These are phyloP conservation scores for Cordyceps javanica DNA, from an alignment of 2,329 filamentous ascomycete species.

Conservation along the genomic window DNA sequence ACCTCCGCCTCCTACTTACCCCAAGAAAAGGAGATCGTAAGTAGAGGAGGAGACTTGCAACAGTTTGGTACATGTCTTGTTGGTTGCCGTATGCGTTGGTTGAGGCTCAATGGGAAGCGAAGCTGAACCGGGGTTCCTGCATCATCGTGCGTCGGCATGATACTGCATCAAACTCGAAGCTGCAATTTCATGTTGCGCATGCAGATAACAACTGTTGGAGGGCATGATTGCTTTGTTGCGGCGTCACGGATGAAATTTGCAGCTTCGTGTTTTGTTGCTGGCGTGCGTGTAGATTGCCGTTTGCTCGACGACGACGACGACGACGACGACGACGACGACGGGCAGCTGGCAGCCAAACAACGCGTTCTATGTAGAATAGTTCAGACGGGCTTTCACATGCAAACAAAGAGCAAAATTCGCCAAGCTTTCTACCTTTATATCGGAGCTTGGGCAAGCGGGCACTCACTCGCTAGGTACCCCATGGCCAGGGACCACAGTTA, in stretches of 20 bases:
- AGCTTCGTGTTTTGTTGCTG: no score
- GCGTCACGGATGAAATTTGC: not conserved
- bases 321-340: no score
- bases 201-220: not conserved
- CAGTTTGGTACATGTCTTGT: not conserved
- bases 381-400: not conserved
- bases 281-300: not conserved
- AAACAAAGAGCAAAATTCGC: not conserved
- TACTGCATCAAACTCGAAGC: not conserved
- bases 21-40: not conserved
- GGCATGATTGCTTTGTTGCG: not conserved
- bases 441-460: not conserved
- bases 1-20: no score
- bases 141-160: not conserved
- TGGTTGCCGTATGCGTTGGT: no score
- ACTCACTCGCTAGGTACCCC: no score
- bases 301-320: not conserved
- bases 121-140: slow-evolving; percentile 1
- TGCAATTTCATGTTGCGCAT: not conserved
- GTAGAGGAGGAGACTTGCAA: not conserved
- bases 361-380: not conserved
- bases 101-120: no score
- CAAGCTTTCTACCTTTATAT: not conserved
- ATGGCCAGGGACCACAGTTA: not conserved
- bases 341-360: not conserved